Evolutionary conservation across 2,329 filamentous ascomycete genomes (phyloP), one percentile per base, ranked within the genome.

Genomic region (Monilinia vaccinii-corymbosi): DNA sequence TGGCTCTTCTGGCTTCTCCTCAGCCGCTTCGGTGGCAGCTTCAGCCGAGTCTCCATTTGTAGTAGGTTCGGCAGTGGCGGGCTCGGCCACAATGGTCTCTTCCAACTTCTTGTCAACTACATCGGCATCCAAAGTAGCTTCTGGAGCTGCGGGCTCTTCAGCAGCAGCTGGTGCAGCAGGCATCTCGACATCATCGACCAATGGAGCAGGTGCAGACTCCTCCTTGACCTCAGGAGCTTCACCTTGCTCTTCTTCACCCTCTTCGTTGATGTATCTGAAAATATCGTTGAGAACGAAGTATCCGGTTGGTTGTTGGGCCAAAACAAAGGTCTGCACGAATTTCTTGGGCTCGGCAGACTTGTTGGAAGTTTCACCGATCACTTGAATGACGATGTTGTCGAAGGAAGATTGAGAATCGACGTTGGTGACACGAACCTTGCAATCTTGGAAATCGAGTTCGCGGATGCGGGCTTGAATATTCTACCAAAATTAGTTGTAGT

Each of bases 251-350:
- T 89, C 89, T 63, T 97, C 91, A 46, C 81, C 81, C 69, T 93
- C 89, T 63, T 94, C 90, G 65, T 87, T 85, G 66, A 99, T 86
- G 76, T 95, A 97, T 69, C 94, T 84, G 79, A 97, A 91, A 73
- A 99, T 96, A 72, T 99, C 94, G 75, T 99, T 99, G 69, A 99
- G 83, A 38, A 99, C 93, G 70, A 96, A 99, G 80, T 97, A 99
- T 65, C 94, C 94, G 60, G 93, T 96, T 53, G 91, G 91, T 78
- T 99, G 94, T 75, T 93, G 86, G 52, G 94, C 94, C 64, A 99
- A 88, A 64, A 99, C 90, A 69, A 99, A 99, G 56, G 93, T 97
- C 81, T 99, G 94, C 45, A 92, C 88, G 72, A 99, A 99, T 75
- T 97, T 97, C 79, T 89, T 92, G 71, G 93, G 90, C 61, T 94